Evolutionary conservation across 495 filamentous ascomycete genomes (phyloP), one percentile per base, ranked within the genome.

Genomic region (Aspergillus avenaceus): DNA sequence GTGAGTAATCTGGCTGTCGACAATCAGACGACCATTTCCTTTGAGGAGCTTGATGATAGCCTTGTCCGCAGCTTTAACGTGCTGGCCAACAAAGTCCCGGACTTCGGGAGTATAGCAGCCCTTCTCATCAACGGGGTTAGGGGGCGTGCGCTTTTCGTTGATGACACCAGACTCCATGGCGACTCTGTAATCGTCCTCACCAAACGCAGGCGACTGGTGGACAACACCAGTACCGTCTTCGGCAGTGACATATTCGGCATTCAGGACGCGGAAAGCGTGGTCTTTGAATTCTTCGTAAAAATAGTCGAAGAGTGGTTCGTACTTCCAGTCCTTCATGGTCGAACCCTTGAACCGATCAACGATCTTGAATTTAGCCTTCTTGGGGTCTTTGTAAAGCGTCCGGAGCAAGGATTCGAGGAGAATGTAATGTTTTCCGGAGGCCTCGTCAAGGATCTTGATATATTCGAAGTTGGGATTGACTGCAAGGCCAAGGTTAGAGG

Each of bases 201-300:
- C 93, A 64, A 91, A 97, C 0, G 91, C 90, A 9, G 95, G 95
- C 11, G 95, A 79, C 67, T 97, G 91, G 69, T 98, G 93, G 22
- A 98, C 93, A 45, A 98, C 85, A 61, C 93, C 93, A 21, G 91
- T 90, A 81, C 93, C 93, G 60, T 88, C 90, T 52, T 96, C 92
- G 19, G 88, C 81, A 16, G 89, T 95, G 38, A 97, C 95, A 66
- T 98, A 97, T 2, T 75, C 81, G 26, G 88, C 93, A 55, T 88
- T 92, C 55, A 96, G 61, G 9, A 98, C 87, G 45, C 76, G 81
- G 78, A 96, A 97, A 9, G 85, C 91, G 50, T 78, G 47, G 36
- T 96, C 88, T 67, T 95, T 91, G 77, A 96, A 97, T 32, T 95
- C 79, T 16, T 96, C 89, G 50, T 87, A 87, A 74, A 96, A 96